Percentiles rank a stretch among this genome's conserved stretches.
Evolutionary conservation across 164 flowering plant species (phyloP).

Genomic region (Warburgia ugandensis): DNA sequence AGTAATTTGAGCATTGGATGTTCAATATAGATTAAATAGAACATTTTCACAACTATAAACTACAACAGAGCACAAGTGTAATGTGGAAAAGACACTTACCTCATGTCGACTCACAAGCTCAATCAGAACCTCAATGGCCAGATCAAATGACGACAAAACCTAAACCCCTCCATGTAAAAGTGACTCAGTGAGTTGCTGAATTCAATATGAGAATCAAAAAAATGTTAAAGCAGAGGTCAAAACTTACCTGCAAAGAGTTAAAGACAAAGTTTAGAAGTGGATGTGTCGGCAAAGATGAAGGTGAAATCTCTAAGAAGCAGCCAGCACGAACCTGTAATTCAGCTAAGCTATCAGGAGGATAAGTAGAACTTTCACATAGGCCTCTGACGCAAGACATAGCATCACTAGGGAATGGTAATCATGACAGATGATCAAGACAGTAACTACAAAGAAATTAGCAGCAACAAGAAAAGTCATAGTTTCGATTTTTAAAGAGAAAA

Average conservation of each 20-base stretch:
- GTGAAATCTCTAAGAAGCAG: constrained; percentile 71
- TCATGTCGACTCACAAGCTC: constrained; percentile 84
- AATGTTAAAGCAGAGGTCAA: neutral
- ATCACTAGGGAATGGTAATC: neutral
- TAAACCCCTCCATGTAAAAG: constrained; percentile 14
- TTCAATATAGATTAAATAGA: no score
- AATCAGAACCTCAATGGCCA: constrained; percentile 83
- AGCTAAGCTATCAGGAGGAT: neutral
- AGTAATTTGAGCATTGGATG: no score
- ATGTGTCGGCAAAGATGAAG: constrained; percentile 57
- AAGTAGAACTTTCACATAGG: constrained; percentile 1
- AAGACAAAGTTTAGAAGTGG: constrained; percentile 86
- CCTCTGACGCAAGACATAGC: neutral
- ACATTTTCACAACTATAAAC: no score
- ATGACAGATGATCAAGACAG: neutral
- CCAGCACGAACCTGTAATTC: constrained; percentile 75
- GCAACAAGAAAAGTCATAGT: no score
- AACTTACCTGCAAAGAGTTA: constrained; percentile 67
- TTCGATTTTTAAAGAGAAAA: no score
- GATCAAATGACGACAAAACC: constrained; percentile 74
- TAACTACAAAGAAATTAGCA: neutral
- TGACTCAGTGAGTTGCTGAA: neutral
- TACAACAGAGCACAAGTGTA: no score
- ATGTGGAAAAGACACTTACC: constrained; percentile 29
- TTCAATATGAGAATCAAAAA: neutral